A percentile compares a stretch with the other conserved stretches of the same genome.
Conservation (phyloP, 2,329 filamentous ascomycete genomes). For the Aspergillus awamori region DNA sequence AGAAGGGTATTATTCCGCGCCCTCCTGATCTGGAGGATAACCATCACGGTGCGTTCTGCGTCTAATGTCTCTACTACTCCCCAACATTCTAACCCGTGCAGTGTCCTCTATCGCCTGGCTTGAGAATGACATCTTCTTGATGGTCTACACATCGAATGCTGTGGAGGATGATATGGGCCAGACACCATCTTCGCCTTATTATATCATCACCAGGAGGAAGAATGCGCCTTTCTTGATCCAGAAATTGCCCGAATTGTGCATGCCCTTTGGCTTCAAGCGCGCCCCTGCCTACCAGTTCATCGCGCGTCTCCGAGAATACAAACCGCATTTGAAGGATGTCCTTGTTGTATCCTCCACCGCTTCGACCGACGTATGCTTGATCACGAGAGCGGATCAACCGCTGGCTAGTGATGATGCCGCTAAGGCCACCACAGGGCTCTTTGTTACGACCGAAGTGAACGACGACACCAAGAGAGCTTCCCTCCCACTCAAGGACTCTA, state of each 20-base stretch:
- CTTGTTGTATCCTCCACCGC: conserved; percentile 81
- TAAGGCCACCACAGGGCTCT: conserved; percentile 65
- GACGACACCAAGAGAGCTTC: conserved; percentile 75
- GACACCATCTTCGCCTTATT: conserved; percentile 69
- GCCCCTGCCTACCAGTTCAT: conserved; percentile 76
- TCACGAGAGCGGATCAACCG: conserved; percentile 72
- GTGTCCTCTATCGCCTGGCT: conserved; percentile 86
- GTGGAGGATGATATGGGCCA: conserved; percentile 56
- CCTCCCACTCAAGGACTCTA: conserved; percentile 68
- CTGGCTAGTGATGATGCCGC: conserved; percentile 64
- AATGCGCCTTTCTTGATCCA: conserved; percentile 68
- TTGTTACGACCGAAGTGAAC: conserved; percentile 63
- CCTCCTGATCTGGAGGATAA: conserved; percentile 67
- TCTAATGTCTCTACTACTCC: not conserved
- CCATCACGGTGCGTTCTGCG: conserved; percentile 63
- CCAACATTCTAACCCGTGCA: conserved; percentile 28
- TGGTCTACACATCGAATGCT: conserved; percentile 70
- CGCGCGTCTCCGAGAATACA: conserved; percentile 75
- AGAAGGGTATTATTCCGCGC: conserved; percentile 76
- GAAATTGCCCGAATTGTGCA: conserved; percentile 73
- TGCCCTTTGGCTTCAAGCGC: conserved; percentile 68
- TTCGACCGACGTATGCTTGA: conserved; percentile 74
- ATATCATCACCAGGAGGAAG: conserved; percentile 72
- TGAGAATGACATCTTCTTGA: conserved; percentile 81
- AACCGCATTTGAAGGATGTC: conserved; percentile 77